Evolutionary conservation across 441 rosid genomes (phyloP), one percentile per base, ranked within the genome.

Genomic region (Omphalea diandra): DNA sequence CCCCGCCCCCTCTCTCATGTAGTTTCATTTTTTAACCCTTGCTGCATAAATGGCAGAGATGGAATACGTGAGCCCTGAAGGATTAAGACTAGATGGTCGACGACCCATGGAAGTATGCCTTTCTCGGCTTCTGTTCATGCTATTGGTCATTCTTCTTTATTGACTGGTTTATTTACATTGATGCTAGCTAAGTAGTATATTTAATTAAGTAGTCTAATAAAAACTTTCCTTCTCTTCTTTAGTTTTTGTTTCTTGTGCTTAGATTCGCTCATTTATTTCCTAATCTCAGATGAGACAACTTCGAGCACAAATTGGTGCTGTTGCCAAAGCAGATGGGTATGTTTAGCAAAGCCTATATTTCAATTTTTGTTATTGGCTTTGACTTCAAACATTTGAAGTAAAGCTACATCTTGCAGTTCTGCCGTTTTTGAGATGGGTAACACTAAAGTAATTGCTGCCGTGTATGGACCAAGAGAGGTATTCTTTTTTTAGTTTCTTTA

Each of bases 381-480:
- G 40, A n/a, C n/a, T 49, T 40, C n/a, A 38, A 36, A 10, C 15
- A 24, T 12, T 50, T 58, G 38, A 52, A 62, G 14, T 27, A 1
- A 47, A n/a, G 17, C 46, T 43, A 17, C 12, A 18, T 15, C 58
- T 44, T 73, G 29, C 78, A 88, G 97, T 27, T 94, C 94, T 79
- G 93, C 97, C 74, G 78, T 86, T 73, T 94, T 91, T 27, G 96
- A 91, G 83, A 91, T 91, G 96, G 97, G 97, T 58, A 90, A 91
- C 79, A 88, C 98, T 27, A 90, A 90, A 88, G 98, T 91, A 40
- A 90, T 91, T 56, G 98, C 96, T 61, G 98, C 96, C 57, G 98
- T 91, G 24, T 91, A 90, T 83, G 97, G 97, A 27, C 97, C 97
- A 0, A 84, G 97, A 82, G 93, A 91, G 98, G 97, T 91, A 62